Conservation (phyloP, 805 yeast species). For the Zygosaccharomyces lentus region DNA sequence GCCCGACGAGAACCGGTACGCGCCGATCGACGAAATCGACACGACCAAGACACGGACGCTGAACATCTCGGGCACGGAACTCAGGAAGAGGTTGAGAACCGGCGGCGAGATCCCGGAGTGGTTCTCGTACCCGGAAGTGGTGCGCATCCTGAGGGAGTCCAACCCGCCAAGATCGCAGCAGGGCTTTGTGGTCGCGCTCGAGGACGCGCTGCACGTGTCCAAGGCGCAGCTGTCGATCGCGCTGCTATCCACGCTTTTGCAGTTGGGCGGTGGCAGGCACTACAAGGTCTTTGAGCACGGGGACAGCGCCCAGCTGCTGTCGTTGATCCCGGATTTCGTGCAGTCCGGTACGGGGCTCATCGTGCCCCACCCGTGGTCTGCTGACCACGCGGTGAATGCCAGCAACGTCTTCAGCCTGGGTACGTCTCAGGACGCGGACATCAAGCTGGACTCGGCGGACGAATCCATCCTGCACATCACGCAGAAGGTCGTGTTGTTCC, state of each 20-base stretch:
- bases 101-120: conserved; percentile 91
- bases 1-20: conserved; percentile 92
- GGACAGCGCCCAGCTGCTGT: conserved; percentile 67
- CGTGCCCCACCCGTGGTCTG: conserved; percentile 40
- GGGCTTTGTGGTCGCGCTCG: conserved; percentile 76
- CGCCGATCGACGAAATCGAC: conserved; percentile 90
- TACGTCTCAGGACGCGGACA: conserved; percentile 51
- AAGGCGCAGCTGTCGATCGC: conserved; percentile 71
- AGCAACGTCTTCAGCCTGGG: conserved; percentile 42
- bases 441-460: conserved; percentile 51
- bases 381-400: conserved; percentile 12
- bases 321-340: conserved; percentile 37
- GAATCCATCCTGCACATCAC: conserved; percentile 65
- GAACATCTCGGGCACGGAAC: conserved; percentile 91
- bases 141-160: conserved; percentile 79
- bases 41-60: conserved; percentile 67
- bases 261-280: conserved; percentile 79
- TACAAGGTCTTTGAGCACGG: conserved; percentile 51
- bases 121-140: conserved; percentile 97
- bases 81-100: conserved; percentile 78
- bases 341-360: conserved; percentile 93
- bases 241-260: conserved; percentile 83
- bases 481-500: conserved; percentile 63
- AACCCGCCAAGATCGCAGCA: conserved; percentile 89
- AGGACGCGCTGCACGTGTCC: conserved; percentile 57